Base-by-base conservation (phyloP, 768 basidiomycete genomes). In the Stropharia rugosoannulata region DNA sequence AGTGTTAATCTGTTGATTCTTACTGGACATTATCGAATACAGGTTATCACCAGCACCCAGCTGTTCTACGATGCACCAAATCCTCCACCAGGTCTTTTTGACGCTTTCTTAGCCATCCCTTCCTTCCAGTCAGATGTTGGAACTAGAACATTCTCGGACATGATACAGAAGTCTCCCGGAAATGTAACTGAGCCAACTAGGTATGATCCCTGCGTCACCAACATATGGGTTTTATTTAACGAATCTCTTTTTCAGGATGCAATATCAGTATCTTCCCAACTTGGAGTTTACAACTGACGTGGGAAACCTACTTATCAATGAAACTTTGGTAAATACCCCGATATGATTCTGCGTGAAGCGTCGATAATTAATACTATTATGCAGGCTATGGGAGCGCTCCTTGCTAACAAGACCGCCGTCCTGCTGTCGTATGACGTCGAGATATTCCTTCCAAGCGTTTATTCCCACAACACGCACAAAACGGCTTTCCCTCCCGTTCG, bases 1-100 rank as follows among this genome's bases (percentile, higher is more conserved):
- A 39, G 1, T 36, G 6, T 38, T 47, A 63, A 66, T 54, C 66
- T 8, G 43, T 63, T 1, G 49, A 66, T 2, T 47, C 13, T 39
- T 64, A 7, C 27, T 79, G 15, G 27, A 40, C 19, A 22, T 27
- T 6, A 22, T 35, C 4, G 15, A 29, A 12, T 18, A n/a, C 22
- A 52, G 51, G 29, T 43, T 11, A 6, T 52, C n/a, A 10, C 22
- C 25, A 18, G 5, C 18, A 15, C 36, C 11, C 38, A 32, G 1
- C 42, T 84, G 22, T 86, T 84, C 66, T 85, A 86, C 59, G 78
- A 85, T 59, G 77, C 55, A 1, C 81, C 82, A 4, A 70, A 64
- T 0, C 73, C 75, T 3, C 80, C 78, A 0, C 45, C 58, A 0
- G 79, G 76, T 1, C 72, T 80, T 29, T 81, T 81, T 56, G 78